Conservation (phyloP, 768 basidiomycete genomes). For the Trametes gibbosa region DNA sequence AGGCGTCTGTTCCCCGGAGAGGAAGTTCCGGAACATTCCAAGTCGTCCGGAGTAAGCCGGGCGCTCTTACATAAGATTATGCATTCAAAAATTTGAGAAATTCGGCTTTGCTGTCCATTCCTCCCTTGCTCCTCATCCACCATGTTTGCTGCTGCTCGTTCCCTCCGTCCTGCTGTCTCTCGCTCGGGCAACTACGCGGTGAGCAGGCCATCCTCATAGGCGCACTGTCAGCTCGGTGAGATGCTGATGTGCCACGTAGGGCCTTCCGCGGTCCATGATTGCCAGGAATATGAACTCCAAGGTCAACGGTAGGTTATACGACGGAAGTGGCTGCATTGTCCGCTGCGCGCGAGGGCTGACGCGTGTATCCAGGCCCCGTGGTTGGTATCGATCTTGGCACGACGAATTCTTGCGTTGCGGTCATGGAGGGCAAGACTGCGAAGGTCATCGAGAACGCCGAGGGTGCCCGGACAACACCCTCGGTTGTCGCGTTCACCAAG, state of each 20-base stretch:
- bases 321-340: neutral
- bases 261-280: constrained; percentile 67
- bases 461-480: constrained; percentile 97
- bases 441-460: constrained; percentile 97
- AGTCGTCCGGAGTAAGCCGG: constrained; percentile 13
- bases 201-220: constrained; percentile 20
- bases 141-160: constrained; percentile 74
- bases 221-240: neutral
- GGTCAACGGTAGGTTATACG: constrained; percentile 64
- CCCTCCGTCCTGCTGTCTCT: constrained; percentile 54
- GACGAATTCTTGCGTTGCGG: constrained; percentile 86
- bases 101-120: constrained; percentile 21
- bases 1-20: neutral
- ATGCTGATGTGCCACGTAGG: constrained; percentile 37
- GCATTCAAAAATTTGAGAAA: constrained; percentile 24
- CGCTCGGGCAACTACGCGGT: constrained; percentile 67
- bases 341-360: neutral
- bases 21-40: constrained; percentile 23
- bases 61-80: constrained; percentile 21
- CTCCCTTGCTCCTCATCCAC: constrained; percentile 45
- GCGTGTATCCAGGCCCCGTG: constrained; percentile 61
- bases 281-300: constrained; percentile 96
- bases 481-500: constrained; percentile 98
- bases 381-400: constrained; percentile 97
- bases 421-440: constrained; percentile 95